Conservation (phyloP, 2,329 filamentous ascomycete genomes). For the Aspergillus caelatus region DNA sequence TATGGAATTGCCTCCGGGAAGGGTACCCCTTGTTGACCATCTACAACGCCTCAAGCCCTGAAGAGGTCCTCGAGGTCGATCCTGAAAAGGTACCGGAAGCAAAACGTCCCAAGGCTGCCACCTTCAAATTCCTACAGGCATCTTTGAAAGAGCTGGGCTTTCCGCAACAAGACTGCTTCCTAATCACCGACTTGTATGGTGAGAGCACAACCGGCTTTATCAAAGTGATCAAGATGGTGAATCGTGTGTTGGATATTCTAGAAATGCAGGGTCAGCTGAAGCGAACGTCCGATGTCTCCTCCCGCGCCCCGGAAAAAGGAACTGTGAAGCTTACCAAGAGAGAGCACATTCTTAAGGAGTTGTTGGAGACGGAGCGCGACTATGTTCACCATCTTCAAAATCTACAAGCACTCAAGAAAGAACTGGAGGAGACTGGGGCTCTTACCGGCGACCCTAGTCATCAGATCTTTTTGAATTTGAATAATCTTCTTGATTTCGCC, state of each 20-base stretch:
- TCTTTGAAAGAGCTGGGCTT: constrained; percentile 83
- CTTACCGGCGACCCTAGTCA: constrained; percentile 89
- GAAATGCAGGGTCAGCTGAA: constrained; percentile 76
- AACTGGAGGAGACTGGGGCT: constrained; percentile 82
- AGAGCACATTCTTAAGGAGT: constrained; percentile 86
- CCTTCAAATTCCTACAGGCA: constrained; percentile 90
- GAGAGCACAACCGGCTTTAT: constrained; percentile 97
- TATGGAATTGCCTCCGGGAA: constrained; percentile 84
- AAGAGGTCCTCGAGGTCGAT: constrained; percentile 68
- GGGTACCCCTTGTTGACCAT: constrained; percentile 84
- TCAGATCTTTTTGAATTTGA: constrained; percentile 95
- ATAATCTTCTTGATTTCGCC: constrained; percentile 92
- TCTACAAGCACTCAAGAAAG: constrained; percentile 86
- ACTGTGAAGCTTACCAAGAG: constrained; percentile 67
- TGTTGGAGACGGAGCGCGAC: constrained; percentile 93
- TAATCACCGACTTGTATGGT: constrained; percentile 87
- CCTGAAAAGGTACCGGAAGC: constrained; percentile 64
- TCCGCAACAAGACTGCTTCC: constrained; percentile 80
- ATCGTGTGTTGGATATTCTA: constrained; percentile 84
- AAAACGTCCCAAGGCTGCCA: constrained; percentile 82
- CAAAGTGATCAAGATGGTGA: constrained; percentile 93
- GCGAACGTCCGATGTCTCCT: constrained; percentile 57
- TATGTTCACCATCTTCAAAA: constrained; percentile 98
- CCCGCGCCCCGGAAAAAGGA: constrained; percentile 48
- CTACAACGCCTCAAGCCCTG: constrained; percentile 81